These are phyloP conservation scores for Mortierella sp. DNA, from an alignment of 371 early-diverging fungal genomes.

Conservation along the genomic window DNA sequence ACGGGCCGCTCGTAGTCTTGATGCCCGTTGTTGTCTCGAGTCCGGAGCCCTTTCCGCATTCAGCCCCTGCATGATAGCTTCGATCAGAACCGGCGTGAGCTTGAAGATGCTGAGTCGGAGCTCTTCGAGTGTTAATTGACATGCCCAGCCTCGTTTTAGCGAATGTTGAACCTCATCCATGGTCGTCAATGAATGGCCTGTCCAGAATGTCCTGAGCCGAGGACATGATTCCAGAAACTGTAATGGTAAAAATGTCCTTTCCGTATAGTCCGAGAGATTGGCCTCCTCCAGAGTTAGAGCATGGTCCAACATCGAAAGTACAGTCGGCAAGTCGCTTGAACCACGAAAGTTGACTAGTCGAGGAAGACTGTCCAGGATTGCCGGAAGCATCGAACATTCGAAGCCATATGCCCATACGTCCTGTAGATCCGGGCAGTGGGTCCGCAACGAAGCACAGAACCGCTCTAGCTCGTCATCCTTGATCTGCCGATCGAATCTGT, in stretches of 20 bases:
- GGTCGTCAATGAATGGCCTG: slow-evolving; percentile 30
- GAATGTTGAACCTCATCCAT: slow-evolving; percentile 30
- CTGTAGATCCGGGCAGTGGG: slow-evolving; percentile 21
- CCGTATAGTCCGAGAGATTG: slow-evolving; percentile 28
- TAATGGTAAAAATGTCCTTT: slow-evolving; percentile 28
- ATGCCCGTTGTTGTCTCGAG: background rate
- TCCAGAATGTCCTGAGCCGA: slow-evolving; percentile 4
- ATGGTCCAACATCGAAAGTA: slow-evolving; percentile 25
- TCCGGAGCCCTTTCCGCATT: slow-evolving; percentile 19
- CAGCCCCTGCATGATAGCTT: slow-evolving; percentile 32
- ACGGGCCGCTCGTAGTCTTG: background rate
- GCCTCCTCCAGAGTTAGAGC: slow-evolving; percentile 32
- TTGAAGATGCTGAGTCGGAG: slow-evolving; percentile 32
- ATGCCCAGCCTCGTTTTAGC: slow-evolving; percentile 32
- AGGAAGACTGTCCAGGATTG: slow-evolving; percentile 16
- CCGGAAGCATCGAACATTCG: slow-evolving; percentile 48
- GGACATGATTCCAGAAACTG: slow-evolving; percentile 38
- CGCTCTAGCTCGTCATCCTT: background rate
- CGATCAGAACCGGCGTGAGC: slow-evolving; percentile 31
- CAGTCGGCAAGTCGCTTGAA: slow-evolving; percentile 28
- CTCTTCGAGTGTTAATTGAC: slow-evolving; percentile 13
- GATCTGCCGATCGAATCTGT: slow-evolving; percentile 33
- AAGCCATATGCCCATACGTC: slow-evolving; percentile 35
- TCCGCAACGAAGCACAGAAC: slow-evolving; percentile 30
- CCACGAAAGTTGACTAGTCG: slow-evolving; percentile 22